phyloP scores from a whole-genome alignment of 768 basidiomycete species.

The Mycena olivaceomarginata region DNA sequence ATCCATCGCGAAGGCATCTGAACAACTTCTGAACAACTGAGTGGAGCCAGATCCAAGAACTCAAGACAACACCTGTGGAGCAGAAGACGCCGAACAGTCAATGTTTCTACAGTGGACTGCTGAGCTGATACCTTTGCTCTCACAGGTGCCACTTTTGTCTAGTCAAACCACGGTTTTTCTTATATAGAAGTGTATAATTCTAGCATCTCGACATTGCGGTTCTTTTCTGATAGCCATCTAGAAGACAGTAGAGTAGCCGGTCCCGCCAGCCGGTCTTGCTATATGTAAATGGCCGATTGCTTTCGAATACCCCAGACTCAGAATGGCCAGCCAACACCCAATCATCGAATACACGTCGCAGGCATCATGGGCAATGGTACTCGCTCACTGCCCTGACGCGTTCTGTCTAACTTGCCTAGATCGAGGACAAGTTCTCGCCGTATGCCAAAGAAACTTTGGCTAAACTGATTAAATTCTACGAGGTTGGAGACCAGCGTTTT shows the following conservation, averaged over 20 bases:
- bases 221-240: no score
- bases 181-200: no score
- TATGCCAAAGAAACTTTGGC: constrained; percentile 91
- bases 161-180: no score
- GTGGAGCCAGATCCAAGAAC: no score
- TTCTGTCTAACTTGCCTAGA: constrained; percentile 58
- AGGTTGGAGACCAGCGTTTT: constrained; percentile 66
- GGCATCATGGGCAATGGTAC: constrained; percentile 91
- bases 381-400: not conserved
- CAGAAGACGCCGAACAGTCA: no score
- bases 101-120: no score
- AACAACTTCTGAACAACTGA: no score
- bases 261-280: not conserved
- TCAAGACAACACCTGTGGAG: no score
- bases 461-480: constrained; percentile 89
- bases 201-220: no score
- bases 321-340: constrained; percentile 79
- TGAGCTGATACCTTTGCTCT: no score
- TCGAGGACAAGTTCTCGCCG: constrained; percentile 95
- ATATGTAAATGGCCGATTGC: constrained; percentile 5
- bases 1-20: no score
- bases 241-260: constrained; percentile 23
- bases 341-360: constrained; percentile 87
- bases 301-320: constrained; percentile 18
- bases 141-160: no score